Percentiles rank a stretch among this genome's conserved stretches.
These are phyloP conservation scores for Mariannaea sp. DNA, from an alignment of 2,329 filamentous ascomycete genomes.

Conservation along the genomic window DNA sequence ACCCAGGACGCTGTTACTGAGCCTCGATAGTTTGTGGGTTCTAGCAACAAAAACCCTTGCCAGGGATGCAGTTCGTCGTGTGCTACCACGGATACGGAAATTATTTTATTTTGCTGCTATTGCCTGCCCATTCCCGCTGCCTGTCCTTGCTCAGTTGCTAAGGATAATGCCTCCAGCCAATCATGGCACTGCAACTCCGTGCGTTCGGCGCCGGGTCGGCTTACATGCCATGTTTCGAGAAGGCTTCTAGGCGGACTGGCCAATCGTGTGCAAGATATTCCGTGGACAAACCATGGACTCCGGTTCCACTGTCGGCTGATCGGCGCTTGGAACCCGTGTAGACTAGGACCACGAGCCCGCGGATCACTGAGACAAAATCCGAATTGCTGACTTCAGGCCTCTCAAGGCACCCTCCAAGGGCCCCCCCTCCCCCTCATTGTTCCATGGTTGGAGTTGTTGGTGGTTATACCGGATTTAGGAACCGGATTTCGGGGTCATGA, in stretches of 20 bases:
- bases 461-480: background rate
- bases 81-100: too few relatives aligned
- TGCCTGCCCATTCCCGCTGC: too few relatives aligned
- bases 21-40: too few relatives aligned
- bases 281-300: constrained; percentile 1
- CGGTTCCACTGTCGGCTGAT: constrained; percentile 6
- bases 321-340: background rate
- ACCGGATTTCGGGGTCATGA: constrained; percentile 1
- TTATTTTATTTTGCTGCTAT: too few relatives aligned
- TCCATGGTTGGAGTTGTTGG: too few relatives aligned
- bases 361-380: background rate
- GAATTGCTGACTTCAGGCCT: too few relatives aligned
- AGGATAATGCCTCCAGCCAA: too few relatives aligned
- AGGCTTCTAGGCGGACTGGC: background rate
- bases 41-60: too few relatives aligned
- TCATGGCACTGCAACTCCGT: background rate
- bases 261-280: background rate
- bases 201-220: constrained; percentile 6
- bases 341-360: background rate
- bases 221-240: background rate
- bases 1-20: too few relatives aligned
- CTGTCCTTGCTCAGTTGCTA: too few relatives aligned
- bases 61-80: too few relatives aligned
- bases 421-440: too few relatives aligned
- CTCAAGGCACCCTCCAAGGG: background rate